Evolutionary conservation across 108 stramenopile genomes (phyloP), one percentile per base, ranked within the genome.

Genomic region (Skeletonema costatum): DNA sequence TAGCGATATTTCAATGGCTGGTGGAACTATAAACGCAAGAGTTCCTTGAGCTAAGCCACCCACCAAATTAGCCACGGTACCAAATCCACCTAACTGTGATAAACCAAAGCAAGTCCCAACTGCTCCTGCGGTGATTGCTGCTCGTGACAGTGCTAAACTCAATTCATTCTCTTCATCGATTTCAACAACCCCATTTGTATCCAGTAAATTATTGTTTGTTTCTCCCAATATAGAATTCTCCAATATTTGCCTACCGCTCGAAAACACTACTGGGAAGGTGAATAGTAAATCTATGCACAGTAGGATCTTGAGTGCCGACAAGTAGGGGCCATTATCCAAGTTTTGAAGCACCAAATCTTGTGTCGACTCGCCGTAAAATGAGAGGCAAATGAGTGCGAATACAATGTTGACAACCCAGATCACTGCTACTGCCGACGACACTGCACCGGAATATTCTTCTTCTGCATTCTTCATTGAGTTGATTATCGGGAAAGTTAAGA

Each of bases 31-130:
- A 17, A 85, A 85, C 1, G 84, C 84, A n/a, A 85, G 33, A 12
- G 80, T 73, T 6, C 84, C 84, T 68, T 85, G 84, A 12, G 84
- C 84, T n/a, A 85, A 66, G 8, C 84, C 84, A 13, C 84, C 84
- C 1, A 85, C 79, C 32, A 85, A 71, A 42, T 85, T 85, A 1
- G 80, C 84, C 33, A 85, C 84, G 7, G 71, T 70, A 2, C 84
- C 80, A 63, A 85, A 85, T 6, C 84, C 84, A 38, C 84, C 84
- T 6, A 85, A 4, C 66, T 81, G 84, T 2, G 84, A 80, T 31
- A 85, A 39, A n/a, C 73, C 75, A 61, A 77, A 76, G 44, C 77
- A 85, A 3, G 66, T 67, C 6, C 50, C 68, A 21, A 85, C 84
- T 36, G 80, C 84, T 35, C 75, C 76, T 25, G 44, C 66, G 12